Evolutionary conservation across 805 yeast species (phyloP).

Genomic region (Wickerhamiella sergipiensis): DNA sequence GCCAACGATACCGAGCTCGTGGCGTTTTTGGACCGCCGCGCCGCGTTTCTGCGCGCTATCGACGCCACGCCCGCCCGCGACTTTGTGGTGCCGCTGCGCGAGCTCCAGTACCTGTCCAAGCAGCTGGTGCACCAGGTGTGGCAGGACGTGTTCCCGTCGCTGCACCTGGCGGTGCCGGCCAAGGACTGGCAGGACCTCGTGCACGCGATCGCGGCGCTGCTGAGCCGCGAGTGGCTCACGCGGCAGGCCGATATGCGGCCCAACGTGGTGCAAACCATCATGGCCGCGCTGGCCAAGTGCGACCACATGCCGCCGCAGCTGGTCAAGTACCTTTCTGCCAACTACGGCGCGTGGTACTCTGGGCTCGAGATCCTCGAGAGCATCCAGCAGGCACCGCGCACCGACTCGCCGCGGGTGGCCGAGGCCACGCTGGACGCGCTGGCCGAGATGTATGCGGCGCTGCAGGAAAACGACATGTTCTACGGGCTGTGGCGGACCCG

Average conservation of each 20-base stretch:
- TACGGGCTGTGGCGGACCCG: constrained; percentile 96
- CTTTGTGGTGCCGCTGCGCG: constrained; percentile 57
- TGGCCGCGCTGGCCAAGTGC: constrained; percentile 64
- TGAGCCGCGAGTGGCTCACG: constrained; percentile 86
- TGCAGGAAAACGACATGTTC: constrained; percentile 93
- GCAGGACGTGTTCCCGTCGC: constrained; percentile 71
- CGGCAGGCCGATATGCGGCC: constrained; percentile 78
- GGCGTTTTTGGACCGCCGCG: constrained; percentile 22
- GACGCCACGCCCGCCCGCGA: constrained; percentile 39
- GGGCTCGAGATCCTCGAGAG: constrained; percentile 75
- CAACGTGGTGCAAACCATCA: constrained; percentile 69
- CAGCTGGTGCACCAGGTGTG: constrained; percentile 72
- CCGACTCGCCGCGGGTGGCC: constrained; percentile 59
- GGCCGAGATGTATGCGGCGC: constrained; percentile 71
- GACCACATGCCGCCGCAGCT: constrained; percentile 88
- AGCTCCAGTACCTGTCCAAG: constrained; percentile 69
- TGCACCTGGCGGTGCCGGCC: constrained; percentile 57
- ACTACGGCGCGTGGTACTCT: constrained; percentile 84
- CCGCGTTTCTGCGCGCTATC: constrained; percentile 25
- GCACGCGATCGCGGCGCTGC: constrained; percentile 60
- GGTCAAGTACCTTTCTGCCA: constrained; percentile 72
- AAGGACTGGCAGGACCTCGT: constrained; percentile 76
- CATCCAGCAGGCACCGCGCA: constrained; percentile 41
- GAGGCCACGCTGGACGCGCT: constrained; percentile 85
- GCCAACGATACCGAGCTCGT: constrained; percentile 18